Evolutionary conservation across 257 asterid genomes (phyloP).

Genomic region (Nyctanthes arbortristis): DNA sequence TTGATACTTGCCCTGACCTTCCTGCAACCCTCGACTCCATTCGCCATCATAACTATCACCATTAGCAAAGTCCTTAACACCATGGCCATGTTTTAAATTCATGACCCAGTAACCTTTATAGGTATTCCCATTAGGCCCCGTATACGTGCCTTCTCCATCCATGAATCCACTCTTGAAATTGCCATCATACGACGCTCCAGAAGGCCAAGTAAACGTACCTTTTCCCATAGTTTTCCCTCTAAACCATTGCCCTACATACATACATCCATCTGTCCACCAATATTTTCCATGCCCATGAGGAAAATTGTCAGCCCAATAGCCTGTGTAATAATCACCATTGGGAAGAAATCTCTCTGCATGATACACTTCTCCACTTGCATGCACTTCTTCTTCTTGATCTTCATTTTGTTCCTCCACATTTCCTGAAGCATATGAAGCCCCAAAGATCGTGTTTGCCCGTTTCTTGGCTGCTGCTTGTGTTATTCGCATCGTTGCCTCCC

Average conservation of each 20-base stretch:
- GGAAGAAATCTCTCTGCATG: constrained; percentile 74
- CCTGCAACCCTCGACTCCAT: constrained; percentile 81
- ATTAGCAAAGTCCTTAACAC: constrained; percentile 59
- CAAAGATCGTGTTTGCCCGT: constrained; percentile 78
- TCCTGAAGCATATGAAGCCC: constrained; percentile 46
- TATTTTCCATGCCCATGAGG: constrained; percentile 89
- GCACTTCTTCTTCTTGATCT: constrained; percentile 45
- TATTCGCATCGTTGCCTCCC: constrained; percentile 89
- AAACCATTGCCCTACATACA: constrained; percentile 88
- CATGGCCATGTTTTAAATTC: constrained; percentile 78
- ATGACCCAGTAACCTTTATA: constrained; percentile 82
- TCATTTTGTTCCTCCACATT: constrained; percentile 40
- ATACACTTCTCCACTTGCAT: constrained; percentile 60
- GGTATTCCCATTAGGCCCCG: constrained; percentile 59
- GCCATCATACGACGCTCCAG: constrained; percentile 81
- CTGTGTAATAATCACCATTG: constrained; percentile 85
- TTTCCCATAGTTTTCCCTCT: constrained; percentile 75
- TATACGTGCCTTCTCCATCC: constrained; percentile 88
- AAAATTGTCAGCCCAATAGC: constrained; percentile 71
- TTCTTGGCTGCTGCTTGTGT: constrained; percentile 91
- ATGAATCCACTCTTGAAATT: constrained; percentile 89
- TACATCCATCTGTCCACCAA: constrained; percentile 95
- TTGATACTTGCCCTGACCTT: constrained; percentile 67
- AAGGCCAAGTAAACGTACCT: constrained; percentile 86
- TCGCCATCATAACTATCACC: constrained; percentile 84